phyloP scores from a whole-genome alignment of 1,139 yeast genomes.

The Magnusiomyces paraingens region DNA sequence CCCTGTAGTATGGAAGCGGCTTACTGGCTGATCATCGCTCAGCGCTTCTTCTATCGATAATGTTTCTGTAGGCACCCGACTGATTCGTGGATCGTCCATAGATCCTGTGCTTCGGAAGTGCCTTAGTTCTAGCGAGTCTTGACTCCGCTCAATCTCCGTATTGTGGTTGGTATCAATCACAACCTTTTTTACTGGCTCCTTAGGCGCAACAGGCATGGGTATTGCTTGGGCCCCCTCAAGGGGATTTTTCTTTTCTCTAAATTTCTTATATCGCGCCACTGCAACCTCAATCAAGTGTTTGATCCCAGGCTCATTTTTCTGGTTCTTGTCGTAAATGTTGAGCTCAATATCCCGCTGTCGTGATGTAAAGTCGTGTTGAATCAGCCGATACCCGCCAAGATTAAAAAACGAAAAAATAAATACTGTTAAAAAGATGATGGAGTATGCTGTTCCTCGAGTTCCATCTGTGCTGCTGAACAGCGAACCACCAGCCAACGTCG shows the following conservation, averaged over 20 bases:
- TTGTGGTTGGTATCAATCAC: neutral
- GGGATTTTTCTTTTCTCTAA: neutral
- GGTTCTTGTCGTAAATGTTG: neutral
- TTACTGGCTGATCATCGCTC: neutral
- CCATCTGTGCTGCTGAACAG: slow-evolving; percentile 55
- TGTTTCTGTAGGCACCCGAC: neutral
- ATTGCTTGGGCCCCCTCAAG: neutral
- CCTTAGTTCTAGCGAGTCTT: neutral
- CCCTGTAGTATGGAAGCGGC: slow-evolving; percentile 2
- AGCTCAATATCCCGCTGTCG: slow-evolving; percentile 5
- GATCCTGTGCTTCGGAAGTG: neutral
- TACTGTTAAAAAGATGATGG: slow-evolving; percentile 69
- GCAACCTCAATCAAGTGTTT: neutral
- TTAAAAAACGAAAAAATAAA: slow-evolving; percentile 70
- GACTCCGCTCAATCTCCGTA: neutral
- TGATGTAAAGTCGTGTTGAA: slow-evolving; percentile 56
- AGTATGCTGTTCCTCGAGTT: slow-evolving; percentile 76
- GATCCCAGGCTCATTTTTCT: neutral
- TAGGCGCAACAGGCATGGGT: neutral
- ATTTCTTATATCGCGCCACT: neutral
- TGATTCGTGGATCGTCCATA: neutral
- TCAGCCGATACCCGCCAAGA: slow-evolving; percentile 62
- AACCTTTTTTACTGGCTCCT: neutral
- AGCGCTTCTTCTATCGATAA: neutral
- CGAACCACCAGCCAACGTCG: slow-evolving; percentile 62